Evolutionary conservation across 345 rosid species (phyloP).

Genomic region (Hibiscus syriacus): DNA sequence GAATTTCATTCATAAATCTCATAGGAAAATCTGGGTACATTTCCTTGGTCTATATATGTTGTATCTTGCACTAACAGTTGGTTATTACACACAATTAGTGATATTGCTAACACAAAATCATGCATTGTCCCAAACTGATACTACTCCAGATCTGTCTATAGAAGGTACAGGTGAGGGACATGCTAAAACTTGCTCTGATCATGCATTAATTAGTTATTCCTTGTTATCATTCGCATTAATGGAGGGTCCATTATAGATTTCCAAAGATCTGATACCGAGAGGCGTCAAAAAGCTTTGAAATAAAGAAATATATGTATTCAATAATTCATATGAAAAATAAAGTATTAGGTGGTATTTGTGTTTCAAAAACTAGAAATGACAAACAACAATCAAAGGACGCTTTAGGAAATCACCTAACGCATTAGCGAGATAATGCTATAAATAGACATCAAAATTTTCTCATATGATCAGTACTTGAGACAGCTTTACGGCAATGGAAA

Average conservation of each 20-base stretch:
- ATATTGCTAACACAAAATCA: too few species aligned
- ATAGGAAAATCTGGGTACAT: too few species aligned
- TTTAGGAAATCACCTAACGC: not conserved
- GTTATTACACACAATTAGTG: too few species aligned
- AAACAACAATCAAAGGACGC: slow-evolving; percentile 9
- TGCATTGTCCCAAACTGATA: too few species aligned
- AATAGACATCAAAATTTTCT: not conserved
- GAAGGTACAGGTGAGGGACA: too few species aligned
- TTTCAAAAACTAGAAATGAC: not conserved
- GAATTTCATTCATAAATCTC: too few species aligned
- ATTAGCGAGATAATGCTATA: not conserved
- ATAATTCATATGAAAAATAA: not conserved
- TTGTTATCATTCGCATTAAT: too few species aligned
- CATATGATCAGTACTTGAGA: not conserved
- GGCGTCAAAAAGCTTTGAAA: not conserved
- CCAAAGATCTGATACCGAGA: not conserved
- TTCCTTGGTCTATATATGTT: too few species aligned
- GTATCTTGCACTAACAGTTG: too few species aligned
- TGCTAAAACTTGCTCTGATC: too few species aligned
- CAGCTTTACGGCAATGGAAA: slow-evolving; percentile 8
- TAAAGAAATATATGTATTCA: not conserved
- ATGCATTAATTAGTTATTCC: too few species aligned
- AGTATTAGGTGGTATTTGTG: not conserved
- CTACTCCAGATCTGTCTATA: too few species aligned
- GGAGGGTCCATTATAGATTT: not conserved